Base-by-base conservation (phyloP, 768 basidiomycete species). In the Leucocoprinus sp. region DNA sequence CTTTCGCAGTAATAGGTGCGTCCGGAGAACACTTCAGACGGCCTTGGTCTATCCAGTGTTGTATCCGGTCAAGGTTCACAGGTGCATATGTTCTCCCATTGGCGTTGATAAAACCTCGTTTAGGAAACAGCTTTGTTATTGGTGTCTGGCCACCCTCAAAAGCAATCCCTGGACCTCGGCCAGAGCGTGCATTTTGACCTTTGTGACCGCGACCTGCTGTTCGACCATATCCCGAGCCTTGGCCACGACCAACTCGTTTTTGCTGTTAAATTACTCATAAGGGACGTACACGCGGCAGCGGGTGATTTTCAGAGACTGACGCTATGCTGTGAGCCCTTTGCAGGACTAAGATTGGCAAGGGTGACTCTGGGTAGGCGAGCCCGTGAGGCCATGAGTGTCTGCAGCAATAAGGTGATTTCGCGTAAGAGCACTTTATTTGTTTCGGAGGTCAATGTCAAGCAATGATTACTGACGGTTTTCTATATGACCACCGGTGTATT, bases 101-200 rank as follows among this genome's bases (percentile, higher is more conserved):
- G 45, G 14, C 78, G 65, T 96, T 98, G 48, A 83, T 77, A 63
- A 98, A 98, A 37, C 96, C 96, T 37, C 80, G 76, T 70, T 99
- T 99, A 4, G 96, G 96, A 58, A 93, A 87, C 35, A 82, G 69
- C 52, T 90, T 82, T 4, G 87, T 84, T 43, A 98, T 80, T 11
- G 95, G 89, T 4, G 95, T 97, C 62, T 97, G 95, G 51, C 96
- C 96, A 59, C 96, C 96, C 64, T 97, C 96, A 52, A 97, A 99
- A 5, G 89, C 83, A 21, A 78, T 72, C 54, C 74, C 77, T 23
- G 90, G 85, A 4, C 91, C 88, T 48, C 84, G 80, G 1, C 93
- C 93, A 4, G 90, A 80, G 51, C 95, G 80, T 28, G 96, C 84
- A 49, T 93, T 93, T 64, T 95, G 92, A 54, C 96, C 96, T 56